Conservation (phyloP, 805 yeast genomes). For the Ogataea henricii region DNA sequence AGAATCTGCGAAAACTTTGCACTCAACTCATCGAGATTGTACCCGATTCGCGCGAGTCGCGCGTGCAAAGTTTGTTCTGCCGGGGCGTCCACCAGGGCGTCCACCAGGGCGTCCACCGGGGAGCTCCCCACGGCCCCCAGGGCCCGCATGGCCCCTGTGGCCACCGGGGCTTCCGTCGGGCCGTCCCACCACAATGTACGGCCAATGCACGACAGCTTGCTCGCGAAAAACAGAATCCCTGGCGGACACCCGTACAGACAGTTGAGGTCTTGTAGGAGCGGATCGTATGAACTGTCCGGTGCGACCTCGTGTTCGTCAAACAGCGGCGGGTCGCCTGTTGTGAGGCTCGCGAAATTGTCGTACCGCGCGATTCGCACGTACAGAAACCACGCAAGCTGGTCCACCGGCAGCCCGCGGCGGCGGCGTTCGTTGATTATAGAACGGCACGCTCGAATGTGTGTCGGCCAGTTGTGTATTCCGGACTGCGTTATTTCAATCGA, state of each 20-base stretch:
- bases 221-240: slow-evolving; percentile 7
- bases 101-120: not conserved
- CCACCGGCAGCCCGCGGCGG: not conserved
- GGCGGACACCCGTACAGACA: slow-evolving; percentile 13
- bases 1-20: slow-evolving; percentile 4
- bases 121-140: not conserved
- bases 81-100: not conserved
- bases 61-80: not conserved
- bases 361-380: slow-evolving; percentile 12
- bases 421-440: slow-evolving; percentile 12
- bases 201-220: slow-evolving; percentile 10
- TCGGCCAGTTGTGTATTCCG: slow-evolving; percentile 13
- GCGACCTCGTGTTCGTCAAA: slow-evolving; percentile 10
- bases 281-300: slow-evolving; percentile 6
- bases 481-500: slow-evolving; percentile 14
- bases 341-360: slow-evolving; percentile 15
- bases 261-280: slow-evolving; percentile 7
- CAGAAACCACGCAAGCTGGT: slow-evolving; percentile 14
- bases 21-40: slow-evolving; percentile 3
- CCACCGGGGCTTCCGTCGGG: not conserved
- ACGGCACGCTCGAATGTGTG: slow-evolving; percentile 12
- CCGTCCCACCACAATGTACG: slow-evolving; percentile 1
- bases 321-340: slow-evolving; percentile 13
- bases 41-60: slow-evolving; percentile 8
- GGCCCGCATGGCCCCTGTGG: not conserved